Conservation (phyloP, 2,329 filamentous ascomycete genomes). For the Fusarium sp. region DNA sequence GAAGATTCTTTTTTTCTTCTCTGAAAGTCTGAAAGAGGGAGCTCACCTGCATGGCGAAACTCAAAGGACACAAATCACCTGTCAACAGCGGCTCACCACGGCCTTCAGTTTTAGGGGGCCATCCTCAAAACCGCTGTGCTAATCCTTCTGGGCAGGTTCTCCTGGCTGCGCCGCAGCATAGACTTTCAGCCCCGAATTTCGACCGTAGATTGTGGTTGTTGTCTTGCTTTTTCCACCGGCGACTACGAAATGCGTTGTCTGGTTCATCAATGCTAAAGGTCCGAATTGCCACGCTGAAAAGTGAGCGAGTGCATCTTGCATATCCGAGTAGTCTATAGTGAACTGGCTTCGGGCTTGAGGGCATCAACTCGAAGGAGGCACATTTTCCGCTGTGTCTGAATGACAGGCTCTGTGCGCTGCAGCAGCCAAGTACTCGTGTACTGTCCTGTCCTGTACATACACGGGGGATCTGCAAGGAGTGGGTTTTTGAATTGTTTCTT, state of each 20-base stretch:
- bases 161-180: conserved; percentile 19
- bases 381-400: background rate
- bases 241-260: conserved; percentile 4
- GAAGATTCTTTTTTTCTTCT: conserved; percentile 34
- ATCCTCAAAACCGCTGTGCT: conserved; percentile 12
- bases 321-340: background rate
- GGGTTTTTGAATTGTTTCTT: conserved; percentile 7
- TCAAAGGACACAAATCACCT: conserved; percentile 23
- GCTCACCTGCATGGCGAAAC: conserved; percentile 28
- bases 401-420: background rate
- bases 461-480: conserved; percentile 20
- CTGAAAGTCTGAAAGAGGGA: conserved; percentile 22
- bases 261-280: background rate
- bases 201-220: background rate
- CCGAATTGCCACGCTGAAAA: background rate
- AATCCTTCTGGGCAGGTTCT: background rate
- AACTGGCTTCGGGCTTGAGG: background rate
- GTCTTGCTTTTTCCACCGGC: conserved; percentile 17
- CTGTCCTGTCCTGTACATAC: background rate
- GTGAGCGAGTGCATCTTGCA: background rate
- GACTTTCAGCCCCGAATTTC: conserved; percentile 16
- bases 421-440: background rate
- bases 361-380: background rate
- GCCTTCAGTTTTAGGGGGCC: background rate
- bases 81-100: conserved; percentile 17